These are phyloP conservation scores for Yamadazyma sp. DNA, from an alignment of 805 yeast species.

Conservation along the genomic window DNA sequence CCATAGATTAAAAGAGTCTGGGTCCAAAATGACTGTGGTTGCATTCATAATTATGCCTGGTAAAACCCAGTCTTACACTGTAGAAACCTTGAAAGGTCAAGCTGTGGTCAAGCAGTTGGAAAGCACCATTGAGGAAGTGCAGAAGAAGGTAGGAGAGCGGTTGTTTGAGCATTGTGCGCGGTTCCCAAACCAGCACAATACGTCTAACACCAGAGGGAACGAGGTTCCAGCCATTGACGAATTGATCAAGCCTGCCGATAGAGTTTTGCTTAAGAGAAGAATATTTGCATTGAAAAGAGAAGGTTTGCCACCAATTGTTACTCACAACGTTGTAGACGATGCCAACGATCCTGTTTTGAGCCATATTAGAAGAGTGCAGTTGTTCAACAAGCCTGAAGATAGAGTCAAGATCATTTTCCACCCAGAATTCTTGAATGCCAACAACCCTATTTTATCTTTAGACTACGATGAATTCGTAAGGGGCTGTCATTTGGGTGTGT, in stretches of 20 bases:
- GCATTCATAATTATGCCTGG: slow-evolving; percentile 99
- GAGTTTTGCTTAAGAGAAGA: slow-evolving; percentile 86
- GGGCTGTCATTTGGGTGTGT: slow-evolving; percentile 96
- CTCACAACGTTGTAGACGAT: slow-evolving; percentile 96
- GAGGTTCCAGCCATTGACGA: slow-evolving; percentile 82
- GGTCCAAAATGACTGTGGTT: slow-evolving; percentile 88
- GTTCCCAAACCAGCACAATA: slow-evolving; percentile 41
- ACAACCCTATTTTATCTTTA: slow-evolving; percentile 87
- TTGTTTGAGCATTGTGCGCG: slow-evolving; percentile 88
- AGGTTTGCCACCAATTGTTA: slow-evolving; percentile 89
- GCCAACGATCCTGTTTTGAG: slow-evolving; percentile 85
- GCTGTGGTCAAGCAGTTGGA: slow-evolving; percentile 93
- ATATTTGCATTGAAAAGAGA: slow-evolving; percentile 90
- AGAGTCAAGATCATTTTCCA: slow-evolving; percentile 95
- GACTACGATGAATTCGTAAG: slow-evolving; percentile 98
- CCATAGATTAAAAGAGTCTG: slow-evolving; percentile 76
- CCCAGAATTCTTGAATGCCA: slow-evolving; percentile 93
- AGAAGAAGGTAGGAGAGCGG: slow-evolving; percentile 79
- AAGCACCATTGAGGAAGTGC: slow-evolving; percentile 84
- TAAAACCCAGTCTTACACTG: slow-evolving; percentile 87
- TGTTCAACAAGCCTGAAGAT: slow-evolving; percentile 87
- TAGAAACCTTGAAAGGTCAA: slow-evolving; percentile 93
- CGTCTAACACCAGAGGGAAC: slow-evolving; percentile 44
- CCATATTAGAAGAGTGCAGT: slow-evolving; percentile 87
- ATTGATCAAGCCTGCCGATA: slow-evolving; percentile 79